phyloP scores from a whole-genome alignment of 371 early-diverging fungal species.

The Rhizopus sp. region DNA sequence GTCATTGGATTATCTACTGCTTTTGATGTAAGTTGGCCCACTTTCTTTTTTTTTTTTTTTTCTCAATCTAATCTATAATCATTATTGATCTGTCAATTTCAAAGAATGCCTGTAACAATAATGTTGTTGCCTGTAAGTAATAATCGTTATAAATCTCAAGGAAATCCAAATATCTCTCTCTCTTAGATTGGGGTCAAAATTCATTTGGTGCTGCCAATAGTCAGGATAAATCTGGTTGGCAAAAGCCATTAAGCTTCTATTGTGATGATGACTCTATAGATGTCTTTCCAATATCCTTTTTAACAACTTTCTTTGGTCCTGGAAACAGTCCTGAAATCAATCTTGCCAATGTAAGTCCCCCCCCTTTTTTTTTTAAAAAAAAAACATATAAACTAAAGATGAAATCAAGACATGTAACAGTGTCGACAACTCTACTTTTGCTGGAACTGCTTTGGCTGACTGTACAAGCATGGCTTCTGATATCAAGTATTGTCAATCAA shows the following conservation, averaged over 20 bases:
- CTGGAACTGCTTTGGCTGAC: constrained; percentile 51
- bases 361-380: no score
- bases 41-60: not conserved
- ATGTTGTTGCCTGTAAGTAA: constrained; percentile 47
- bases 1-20: constrained; percentile 12
- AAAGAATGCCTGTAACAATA: constrained; percentile 46
- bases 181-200: constrained; percentile 55
- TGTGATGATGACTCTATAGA: constrained; percentile 64
- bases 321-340: constrained; percentile 55
- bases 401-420: constrained; percentile 34
- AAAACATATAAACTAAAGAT: not conserved
- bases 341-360: constrained; percentile 55
- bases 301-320: constrained; percentile 63
- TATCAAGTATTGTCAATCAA: constrained; percentile 56
- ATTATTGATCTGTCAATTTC: not conserved
- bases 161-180: not conserved
- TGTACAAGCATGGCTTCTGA: constrained; percentile 53
- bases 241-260: constrained; percentile 58
- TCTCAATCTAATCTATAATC: not conserved
- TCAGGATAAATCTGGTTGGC: constrained; percentile 33
- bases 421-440: constrained; percentile 50
- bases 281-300: constrained; percentile 66
- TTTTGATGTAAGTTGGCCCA: constrained; percentile 17
- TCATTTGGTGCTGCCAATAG: constrained; percentile 50
- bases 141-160: not conserved